Evolutionary conservation across 345 rosid species (phyloP), one percentile per base, ranked within the genome.

Genomic region (Salix viminalis): DNA sequence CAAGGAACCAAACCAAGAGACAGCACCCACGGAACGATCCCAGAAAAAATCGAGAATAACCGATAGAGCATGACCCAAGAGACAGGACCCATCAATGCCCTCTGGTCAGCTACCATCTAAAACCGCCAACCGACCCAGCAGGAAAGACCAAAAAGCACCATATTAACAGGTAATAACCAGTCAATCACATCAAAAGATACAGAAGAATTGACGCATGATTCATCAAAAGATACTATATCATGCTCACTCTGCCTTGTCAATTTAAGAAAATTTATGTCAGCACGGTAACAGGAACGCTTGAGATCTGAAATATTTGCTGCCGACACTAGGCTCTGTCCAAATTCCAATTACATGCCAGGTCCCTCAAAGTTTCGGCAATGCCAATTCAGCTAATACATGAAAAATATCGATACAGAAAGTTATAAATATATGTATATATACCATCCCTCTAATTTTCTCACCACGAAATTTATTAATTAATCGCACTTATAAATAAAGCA

Each of bases 401-500:
- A 58, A 65, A 44, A 54, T 26, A 34, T 39, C 32, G 48, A 36
- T 65, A 73, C 23, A 23, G 12, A n/a, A 28, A 50, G 65, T 44
- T 7, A 13, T 34, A 58, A 39, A 36, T 32, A 52, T 42, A 26
- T 34, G 37, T 7, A 39, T 39, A 7, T 2, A 10, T 9, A 41
- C 12, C 44, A 54, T 30, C 64, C 65, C n/a, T 11, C 64, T 24
- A 30, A 71, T 44, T 65, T 65, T 69, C 67, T 76, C 72, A 56
- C 46, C 39, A 58, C 32, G 42, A 41, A 52, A 60, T 30, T 30
- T 30, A 30, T 23, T 76, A 44, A 76, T 30, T 41, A 65, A 71
- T 32, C 69, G 30, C 32, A 16, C 70, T 76, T 66, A 41, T 52
- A 67, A 80, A 46, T 66, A 65, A 56, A 79, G 26, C 60, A 79